Conservation (phyloP, 805 yeast genomes). For the Wickerhamomyces silvicola region DNA sequence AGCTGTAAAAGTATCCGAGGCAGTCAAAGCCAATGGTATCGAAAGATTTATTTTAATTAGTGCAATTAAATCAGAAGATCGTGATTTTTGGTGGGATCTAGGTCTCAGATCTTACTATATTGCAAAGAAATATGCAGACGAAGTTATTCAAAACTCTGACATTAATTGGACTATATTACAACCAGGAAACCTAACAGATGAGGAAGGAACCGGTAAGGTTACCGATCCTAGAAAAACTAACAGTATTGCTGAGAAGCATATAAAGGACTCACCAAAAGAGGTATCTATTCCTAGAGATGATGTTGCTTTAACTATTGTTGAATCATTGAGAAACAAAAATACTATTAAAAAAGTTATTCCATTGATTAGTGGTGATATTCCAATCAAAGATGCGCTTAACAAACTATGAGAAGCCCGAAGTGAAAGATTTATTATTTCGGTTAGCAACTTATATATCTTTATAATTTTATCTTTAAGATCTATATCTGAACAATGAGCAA, state of each 20-base stretch:
- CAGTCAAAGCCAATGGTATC: conserved; percentile 37
- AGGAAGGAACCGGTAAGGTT: conserved; percentile 38
- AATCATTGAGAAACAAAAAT: conserved; percentile 27
- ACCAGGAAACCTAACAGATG: conserved; percentile 42
- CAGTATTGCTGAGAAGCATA: conserved; percentile 11
- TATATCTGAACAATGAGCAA: too few relatives aligned
- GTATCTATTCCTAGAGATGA: conserved; percentile 41
- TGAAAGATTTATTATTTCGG: too few relatives aligned
- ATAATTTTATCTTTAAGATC: too few relatives aligned
- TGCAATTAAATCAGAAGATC: conserved; percentile 47
- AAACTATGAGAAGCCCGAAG: too few relatives aligned
- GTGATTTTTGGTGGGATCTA: conserved; percentile 36
- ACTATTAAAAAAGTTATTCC: conserved; percentile 39
- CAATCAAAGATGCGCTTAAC: conserved; percentile 19
- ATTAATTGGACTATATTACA: conserved; percentile 44
- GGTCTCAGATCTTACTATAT: conserved; percentile 44
- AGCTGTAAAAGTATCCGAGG: conserved; percentile 51
- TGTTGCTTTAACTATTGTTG: conserved; percentile 43
- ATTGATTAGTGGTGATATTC: conserved; percentile 35
- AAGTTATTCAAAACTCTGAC: conserved; percentile 36
- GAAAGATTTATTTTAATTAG: conserved; percentile 47
- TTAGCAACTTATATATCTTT: too few relatives aligned
- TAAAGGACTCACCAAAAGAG: conserved; percentile 19
- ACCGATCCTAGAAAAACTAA: conserved; percentile 23
- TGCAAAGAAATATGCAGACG: conserved; percentile 59